A percentile compares a stretch with the other conserved stretches of the same genome.
These are phyloP conservation scores for Quercus agrifolia DNA, from an alignment of 306 rosid genomes.

Conservation along the genomic window DNA sequence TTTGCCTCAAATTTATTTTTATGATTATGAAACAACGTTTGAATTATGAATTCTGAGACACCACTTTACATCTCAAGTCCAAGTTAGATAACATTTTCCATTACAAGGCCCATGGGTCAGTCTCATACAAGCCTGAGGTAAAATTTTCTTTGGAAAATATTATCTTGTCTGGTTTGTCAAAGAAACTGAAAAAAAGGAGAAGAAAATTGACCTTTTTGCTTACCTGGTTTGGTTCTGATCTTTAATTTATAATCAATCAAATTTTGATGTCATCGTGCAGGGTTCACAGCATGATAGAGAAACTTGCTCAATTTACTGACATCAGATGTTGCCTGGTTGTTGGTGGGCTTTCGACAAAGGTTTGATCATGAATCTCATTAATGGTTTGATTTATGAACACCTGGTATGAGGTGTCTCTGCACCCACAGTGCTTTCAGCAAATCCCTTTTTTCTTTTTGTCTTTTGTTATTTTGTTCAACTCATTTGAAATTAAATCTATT, in stretches of 20 bases:
- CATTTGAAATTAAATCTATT: background rate
- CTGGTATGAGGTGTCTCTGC: conserved; percentile 1
- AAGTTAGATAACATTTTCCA: background rate
- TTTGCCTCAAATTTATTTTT: background rate
- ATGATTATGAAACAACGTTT: background rate
- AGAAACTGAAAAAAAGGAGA: background rate
- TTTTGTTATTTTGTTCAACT: background rate
- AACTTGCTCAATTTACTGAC: conserved; percentile 86
- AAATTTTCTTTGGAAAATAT: background rate
- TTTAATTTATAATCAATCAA: background rate
- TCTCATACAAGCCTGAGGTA: background rate
- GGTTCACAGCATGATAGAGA: conserved; percentile 91
- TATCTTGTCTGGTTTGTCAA: background rate
- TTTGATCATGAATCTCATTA: conserved; percentile 25
- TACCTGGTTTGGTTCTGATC: conserved; percentile 12
- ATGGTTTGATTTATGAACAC: conserved; percentile 10
- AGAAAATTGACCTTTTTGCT: background rate
- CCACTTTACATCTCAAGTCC: background rate
- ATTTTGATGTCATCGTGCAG: conserved; percentile 38
- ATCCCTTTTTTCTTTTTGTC: background rate
- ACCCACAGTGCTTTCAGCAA: background rate
- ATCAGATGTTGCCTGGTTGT: conserved; percentile 89
- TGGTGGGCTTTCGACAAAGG: conserved; percentile 92
- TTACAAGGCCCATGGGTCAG: background rate
- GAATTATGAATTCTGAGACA: background rate